A percentile compares a stretch with the other conserved stretches of the same genome.
phyloP scores from a whole-genome alignment of 164 flowering plant genomes.

The Kingdonia uniflora region DNA sequence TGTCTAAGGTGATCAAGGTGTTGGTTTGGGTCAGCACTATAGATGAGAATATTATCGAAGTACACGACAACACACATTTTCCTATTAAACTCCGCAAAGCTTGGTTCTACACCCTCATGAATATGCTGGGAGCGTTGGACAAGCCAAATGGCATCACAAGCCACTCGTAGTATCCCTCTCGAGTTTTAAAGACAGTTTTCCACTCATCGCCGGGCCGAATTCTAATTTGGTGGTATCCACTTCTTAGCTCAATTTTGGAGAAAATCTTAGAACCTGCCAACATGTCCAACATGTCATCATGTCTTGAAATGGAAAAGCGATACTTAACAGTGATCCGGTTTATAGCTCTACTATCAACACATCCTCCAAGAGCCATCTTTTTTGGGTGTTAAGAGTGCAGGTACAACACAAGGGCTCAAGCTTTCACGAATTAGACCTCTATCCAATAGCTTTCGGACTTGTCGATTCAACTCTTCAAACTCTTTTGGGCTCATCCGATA shows the following conservation, averaged over 20 bases:
- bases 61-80: neutral
- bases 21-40: neutral
- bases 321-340: neutral
- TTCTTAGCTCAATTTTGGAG: neutral
- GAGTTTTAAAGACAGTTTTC: constrained; percentile 4
- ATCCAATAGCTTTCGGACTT: neutral
- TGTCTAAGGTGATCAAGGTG: neutral
- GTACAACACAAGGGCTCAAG: neutral
- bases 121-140: constrained; percentile 1
- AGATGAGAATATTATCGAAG: neutral
- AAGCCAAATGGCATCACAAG: neutral
- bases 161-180: neutral
- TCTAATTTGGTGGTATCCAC: neutral
- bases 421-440: neutral
- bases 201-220: neutral
- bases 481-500: constrained; percentile 1
- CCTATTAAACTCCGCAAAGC: neutral
- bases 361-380: neutral
- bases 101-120: neutral
- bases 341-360: neutral
- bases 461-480: neutral
- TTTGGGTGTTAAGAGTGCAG: neutral
- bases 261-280: neutral
- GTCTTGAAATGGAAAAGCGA: neutral
- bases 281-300: neutral